Evolutionary conservation across 257 asterid genomes (phyloP).

Genomic region (Perilla frutescens): DNA sequence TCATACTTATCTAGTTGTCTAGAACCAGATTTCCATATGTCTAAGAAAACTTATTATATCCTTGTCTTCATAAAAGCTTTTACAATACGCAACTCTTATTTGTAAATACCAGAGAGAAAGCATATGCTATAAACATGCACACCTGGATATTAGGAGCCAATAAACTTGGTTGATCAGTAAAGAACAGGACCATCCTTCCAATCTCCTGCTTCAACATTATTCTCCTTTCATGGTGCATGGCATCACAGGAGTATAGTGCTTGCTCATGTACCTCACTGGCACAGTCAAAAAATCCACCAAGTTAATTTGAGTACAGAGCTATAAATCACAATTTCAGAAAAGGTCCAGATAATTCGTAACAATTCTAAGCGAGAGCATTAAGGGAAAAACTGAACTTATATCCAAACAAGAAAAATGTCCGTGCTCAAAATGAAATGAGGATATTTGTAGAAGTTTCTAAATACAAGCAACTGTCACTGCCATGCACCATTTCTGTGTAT

Average conservation of each 20-base stretch:
- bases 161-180: slow-evolving; percentile 97
- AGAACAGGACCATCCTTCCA: slow-evolving; percentile 97
- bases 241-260: slow-evolving; percentile 83
- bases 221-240: slow-evolving; percentile 91
- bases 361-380: slow-evolving; percentile 26
- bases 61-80: slow-evolving; percentile 21
- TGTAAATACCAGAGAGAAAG: slow-evolving; percentile 5
- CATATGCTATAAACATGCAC: slow-evolving; percentile 21
- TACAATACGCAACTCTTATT: background rate
- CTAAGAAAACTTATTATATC: slow-evolving; percentile 1
- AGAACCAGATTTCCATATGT: slow-evolving; percentile 20
- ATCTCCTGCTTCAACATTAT: slow-evolving; percentile 94
- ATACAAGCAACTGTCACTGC: no score
- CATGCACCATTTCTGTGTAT: no score
- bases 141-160: slow-evolving; percentile 99
- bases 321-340: slow-evolving; percentile 26
- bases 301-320: slow-evolving; percentile 30
- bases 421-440: background rate
- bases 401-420: no score
- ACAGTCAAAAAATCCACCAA: slow-evolving; percentile 35
- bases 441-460: background rate
- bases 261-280: slow-evolving; percentile 97
- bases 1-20: background rate
- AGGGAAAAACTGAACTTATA: background rate
- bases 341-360: slow-evolving; percentile 23